Base-by-base conservation (phyloP, 148 eudicot genomes). In the Diospyros kaki region DNA sequence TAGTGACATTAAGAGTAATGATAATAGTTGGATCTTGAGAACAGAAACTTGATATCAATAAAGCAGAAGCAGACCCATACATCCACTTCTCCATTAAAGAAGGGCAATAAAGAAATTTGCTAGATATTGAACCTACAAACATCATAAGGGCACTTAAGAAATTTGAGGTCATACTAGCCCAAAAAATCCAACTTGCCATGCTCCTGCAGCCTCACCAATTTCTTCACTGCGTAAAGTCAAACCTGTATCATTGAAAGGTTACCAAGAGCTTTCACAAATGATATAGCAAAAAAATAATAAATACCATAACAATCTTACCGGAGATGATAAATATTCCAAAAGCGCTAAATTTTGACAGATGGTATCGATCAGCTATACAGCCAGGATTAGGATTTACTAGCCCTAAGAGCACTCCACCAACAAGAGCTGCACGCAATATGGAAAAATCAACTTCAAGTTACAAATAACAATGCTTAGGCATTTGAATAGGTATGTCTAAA, bases 111-210 rank as follows among this genome's bases (percentile, higher is more conserved):
- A 44, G 15, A 72, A 72, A 72, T 44, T 18, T 40, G 43, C 9
- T 39, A n/a, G 54, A 67, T 54, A 73, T 67, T 60, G 62, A 69
- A 70, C 70, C 76, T 71, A 78, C 50, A 61, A 69, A 69, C 15
- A 62, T 46, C 45, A 75, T n/a, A 75, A 43, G 45, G 77, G 58
- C 56, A 59, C 43, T 69, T 58, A 64, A 69, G 58, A 65, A 68
- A 79, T 61, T 50, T 44, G 80, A 74, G 72, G 66, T 79, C 86
- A 79, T 88, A 94, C 98, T 73, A 94, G 85, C 81, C 98, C 98
- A 69, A 88, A 89, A 40, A 90, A 59, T 71, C 93, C 97, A 72
- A 90, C 95, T 69, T 90, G 97, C 98, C 98, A 94, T 55, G 98
- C 98, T 81, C 90, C 91, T 71, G 77, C 78, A 69, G 97, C 95